Evolutionary conservation across 257 asterid genomes (phyloP).

Genomic region (Gentiana dahurica): DNA sequence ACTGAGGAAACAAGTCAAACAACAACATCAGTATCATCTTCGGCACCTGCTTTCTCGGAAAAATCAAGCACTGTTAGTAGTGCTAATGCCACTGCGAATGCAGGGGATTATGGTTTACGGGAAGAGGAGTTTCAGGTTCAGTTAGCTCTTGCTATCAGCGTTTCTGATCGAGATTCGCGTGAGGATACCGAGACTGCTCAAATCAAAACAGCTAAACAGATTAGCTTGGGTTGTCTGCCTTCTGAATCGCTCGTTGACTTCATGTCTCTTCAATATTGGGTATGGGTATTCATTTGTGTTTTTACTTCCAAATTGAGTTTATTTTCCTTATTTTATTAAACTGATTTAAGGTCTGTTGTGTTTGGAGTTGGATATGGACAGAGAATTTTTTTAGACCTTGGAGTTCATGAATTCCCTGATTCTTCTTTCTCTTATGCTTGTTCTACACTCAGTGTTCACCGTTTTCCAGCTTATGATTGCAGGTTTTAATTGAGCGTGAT

Average conservation of each 20-base stretch:
- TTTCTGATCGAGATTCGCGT: constrained; percentile 61
- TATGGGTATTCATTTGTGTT: constrained; percentile 8
- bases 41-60: constrained; percentile 6
- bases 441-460: too few relatives aligned
- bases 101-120: constrained; percentile 43
- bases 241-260: constrained; percentile 55
- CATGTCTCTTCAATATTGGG: constrained; percentile 80
- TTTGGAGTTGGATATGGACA: too few relatives aligned
- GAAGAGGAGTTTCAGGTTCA: constrained; percentile 99
- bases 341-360: too few relatives aligned
- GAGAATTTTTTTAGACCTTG: too few relatives aligned
- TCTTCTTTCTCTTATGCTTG: too few relatives aligned
- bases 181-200: constrained; percentile 80
- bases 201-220: constrained; percentile 80
- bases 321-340: too few relatives aligned
- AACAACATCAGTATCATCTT: not conserved
- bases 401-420: too few relatives aligned
- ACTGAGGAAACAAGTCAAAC: not conserved
- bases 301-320: too few relatives aligned
- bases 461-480: too few relatives aligned
- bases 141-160: constrained; percentile 96
- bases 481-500: too few relatives aligned
- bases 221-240: constrained; percentile 78
- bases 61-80: constrained; percentile 7
- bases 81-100: constrained; percentile 10